A percentile compares a stretch with the other conserved stretches of the same genome.
Conservation (phyloP, 495 filamentous ascomycete genomes). For the Aspergillus ostianus region DNA sequence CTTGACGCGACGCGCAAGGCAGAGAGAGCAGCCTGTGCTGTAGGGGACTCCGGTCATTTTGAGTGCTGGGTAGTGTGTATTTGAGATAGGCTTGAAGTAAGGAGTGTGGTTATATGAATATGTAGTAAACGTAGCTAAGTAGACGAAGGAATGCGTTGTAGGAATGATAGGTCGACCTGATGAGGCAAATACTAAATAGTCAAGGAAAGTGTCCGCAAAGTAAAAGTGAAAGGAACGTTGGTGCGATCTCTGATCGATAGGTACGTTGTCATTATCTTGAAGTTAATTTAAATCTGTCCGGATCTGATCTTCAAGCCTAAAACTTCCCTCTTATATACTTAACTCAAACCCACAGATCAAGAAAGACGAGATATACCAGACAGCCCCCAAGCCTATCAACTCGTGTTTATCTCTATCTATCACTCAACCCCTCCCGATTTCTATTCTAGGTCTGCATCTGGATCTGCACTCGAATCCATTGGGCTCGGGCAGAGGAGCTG, state of each 20-base stretch:
- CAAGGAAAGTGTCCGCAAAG: too few relatives aligned
- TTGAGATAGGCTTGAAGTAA: not conserved
- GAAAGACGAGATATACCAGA: too few relatives aligned
- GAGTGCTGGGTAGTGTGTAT: not conserved
- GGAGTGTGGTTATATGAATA: too few relatives aligned
- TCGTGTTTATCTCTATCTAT: not conserved
- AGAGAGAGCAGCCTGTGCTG: constrained; percentile 37
- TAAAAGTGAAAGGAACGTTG: too few relatives aligned
- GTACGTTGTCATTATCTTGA: too few relatives aligned
- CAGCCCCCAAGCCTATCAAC: not conserved
- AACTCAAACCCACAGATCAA: too few relatives aligned
- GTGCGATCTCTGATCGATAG: too few relatives aligned
- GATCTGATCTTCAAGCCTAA: not conserved
- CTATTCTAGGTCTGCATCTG: not conserved
- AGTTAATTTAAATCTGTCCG: too few relatives aligned
- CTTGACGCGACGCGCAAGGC: constrained; percentile 39
- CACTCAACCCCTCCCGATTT: not conserved
- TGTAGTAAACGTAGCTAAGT: not conserved
- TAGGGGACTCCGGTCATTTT: constrained; percentile 41
- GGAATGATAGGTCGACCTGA: too few relatives aligned
- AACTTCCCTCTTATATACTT: not conserved
- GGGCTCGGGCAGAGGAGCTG: not conserved
- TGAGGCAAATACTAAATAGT: too few relatives aligned
- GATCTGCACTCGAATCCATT: too few relatives aligned
- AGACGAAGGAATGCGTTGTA: not conserved